Conservation (phyloP, 2,329 filamentous ascomycete genomes). For the Camillea tinctor region DNA sequence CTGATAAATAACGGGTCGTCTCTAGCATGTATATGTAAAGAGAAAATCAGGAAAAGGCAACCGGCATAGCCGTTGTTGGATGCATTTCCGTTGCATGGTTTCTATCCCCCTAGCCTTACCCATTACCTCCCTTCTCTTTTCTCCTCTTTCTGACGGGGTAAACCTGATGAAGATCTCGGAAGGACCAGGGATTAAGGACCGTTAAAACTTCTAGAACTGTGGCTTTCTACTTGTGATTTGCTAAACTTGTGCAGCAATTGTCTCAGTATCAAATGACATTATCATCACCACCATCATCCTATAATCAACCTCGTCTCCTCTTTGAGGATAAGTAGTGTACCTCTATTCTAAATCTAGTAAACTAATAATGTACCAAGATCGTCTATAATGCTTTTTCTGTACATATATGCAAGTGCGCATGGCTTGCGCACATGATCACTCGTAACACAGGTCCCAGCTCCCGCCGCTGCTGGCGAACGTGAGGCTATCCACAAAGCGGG, state of each 20-base stretch:
- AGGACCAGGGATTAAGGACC: neutral
- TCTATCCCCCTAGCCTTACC: neutral
- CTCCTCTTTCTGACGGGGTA: neutral
- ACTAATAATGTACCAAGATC: neutral
- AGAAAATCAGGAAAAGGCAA: neutral
- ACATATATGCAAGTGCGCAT: neutral
- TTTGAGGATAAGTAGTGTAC: too few relatives aligned
- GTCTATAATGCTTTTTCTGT: neutral
- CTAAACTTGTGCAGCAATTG: neutral
- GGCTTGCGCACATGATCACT: slow-evolving; percentile 16
- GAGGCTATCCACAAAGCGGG: slow-evolving; percentile 71
- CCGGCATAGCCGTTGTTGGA: neutral
- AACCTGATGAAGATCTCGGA: neutral
- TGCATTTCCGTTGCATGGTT: neutral
- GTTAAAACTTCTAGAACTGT: neutral
- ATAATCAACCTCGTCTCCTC: neutral
- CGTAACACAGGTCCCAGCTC: slow-evolving; percentile 67
- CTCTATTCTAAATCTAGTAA: too few relatives aligned
- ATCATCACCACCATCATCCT: slow-evolving; percentile 10
- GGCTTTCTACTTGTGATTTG: neutral
- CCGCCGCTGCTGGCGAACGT: slow-evolving; percentile 72
- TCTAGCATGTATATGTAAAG: neutral
- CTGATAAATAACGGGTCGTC: neutral
- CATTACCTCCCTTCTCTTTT: neutral
- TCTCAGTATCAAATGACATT: neutral